Base-by-base conservation (phyloP, 345 rosid species). In the Eucalyptus virginea region DNA sequence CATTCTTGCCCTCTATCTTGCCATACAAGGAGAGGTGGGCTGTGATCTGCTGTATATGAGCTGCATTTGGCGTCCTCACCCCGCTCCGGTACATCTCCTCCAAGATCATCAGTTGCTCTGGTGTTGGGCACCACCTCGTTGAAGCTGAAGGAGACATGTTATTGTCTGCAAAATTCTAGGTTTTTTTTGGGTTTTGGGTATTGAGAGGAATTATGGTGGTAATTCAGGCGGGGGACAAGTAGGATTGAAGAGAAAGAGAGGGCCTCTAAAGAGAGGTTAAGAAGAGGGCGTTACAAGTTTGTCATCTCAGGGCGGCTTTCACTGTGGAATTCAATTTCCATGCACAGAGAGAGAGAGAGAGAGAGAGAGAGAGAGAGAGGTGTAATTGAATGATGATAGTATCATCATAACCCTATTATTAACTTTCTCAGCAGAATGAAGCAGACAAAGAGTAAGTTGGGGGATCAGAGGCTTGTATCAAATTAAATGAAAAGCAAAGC, bases 91-190 rank as follows among this genome's bases (percentile, higher is more conserved):
- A 98, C 96, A 96, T 92, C 93, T 97, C 99, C 90, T 96, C 98
- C 80, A 98, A 88, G 72, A 97, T 97, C 99, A 97, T 98, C 56
- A 98, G 92, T 86, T 98, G 99, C 88, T 98, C 98, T 81, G 98
- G 98, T 51, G 99, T 98, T 30, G 99, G 99, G 91, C 98, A 97
- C 99, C 99, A 98, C 89, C 99, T 94, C 26, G 99, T 88, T 30
- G 99, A 95, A 81, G 94, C 91, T 83, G 95, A 91, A 19, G 96
- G 98, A 90, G 95, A 92, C 98, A 96, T 97, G 80, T 6, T 56
- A 54, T 40, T 12, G 85, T 17, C 28, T 47, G 60, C 37, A 86
- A 21, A 86, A 13, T 37, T 42, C 45, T 32, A 52, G 49, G 50
- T 77, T 40, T 37, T 37, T 86, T 28, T 12, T 11, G 34, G 40